A percentile compares a stretch with the other conserved stretches of the same genome.
phyloP scores from a whole-genome alignment of 441 rosid genomes.

The Pelargonium citronellum region DNA sequence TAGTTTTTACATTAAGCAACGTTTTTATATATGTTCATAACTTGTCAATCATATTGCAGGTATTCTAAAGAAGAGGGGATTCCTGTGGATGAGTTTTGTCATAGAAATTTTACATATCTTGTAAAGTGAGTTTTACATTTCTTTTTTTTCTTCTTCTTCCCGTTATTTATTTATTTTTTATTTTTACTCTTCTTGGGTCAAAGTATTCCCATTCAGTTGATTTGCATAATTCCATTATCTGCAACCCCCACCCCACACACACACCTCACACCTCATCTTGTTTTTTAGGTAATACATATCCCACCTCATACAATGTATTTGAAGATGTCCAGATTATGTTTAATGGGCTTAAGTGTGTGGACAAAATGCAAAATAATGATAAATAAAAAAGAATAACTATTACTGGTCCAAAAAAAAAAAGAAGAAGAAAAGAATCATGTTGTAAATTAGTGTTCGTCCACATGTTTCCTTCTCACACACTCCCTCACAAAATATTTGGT shows the following conservation, averaged over 20 bases:
- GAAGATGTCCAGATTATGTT: background rate
- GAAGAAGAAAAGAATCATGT: too few relatives aligned
- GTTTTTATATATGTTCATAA: conserved; percentile 4
- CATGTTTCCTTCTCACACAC: too few relatives aligned
- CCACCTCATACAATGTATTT: background rate
- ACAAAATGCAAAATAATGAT: too few relatives aligned
- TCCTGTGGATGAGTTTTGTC: conserved; percentile 39
- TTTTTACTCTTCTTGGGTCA: background rate
- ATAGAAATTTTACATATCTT: conserved; percentile 73
- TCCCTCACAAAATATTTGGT: too few relatives aligned
- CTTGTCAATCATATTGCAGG: conserved; percentile 31
- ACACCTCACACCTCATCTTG: too few relatives aligned
- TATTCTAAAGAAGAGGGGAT: conserved; percentile 95
- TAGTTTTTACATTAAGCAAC: background rate
- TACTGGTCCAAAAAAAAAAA: too few relatives aligned
- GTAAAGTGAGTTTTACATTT: conserved; percentile 48
- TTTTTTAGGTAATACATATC: background rate
- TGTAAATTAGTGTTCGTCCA: too few relatives aligned
- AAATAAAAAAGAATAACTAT: too few relatives aligned
- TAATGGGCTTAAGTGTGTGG: background rate
- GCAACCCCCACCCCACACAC: too few relatives aligned
- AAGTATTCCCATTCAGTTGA: background rate
- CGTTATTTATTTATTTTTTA: too few relatives aligned
- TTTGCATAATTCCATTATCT: background rate
- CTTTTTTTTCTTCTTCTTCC: background rate